These are phyloP conservation scores for Xylaria multiplex DNA, from an alignment of 2,329 filamentous ascomycete species.

Conservation along the genomic window DNA sequence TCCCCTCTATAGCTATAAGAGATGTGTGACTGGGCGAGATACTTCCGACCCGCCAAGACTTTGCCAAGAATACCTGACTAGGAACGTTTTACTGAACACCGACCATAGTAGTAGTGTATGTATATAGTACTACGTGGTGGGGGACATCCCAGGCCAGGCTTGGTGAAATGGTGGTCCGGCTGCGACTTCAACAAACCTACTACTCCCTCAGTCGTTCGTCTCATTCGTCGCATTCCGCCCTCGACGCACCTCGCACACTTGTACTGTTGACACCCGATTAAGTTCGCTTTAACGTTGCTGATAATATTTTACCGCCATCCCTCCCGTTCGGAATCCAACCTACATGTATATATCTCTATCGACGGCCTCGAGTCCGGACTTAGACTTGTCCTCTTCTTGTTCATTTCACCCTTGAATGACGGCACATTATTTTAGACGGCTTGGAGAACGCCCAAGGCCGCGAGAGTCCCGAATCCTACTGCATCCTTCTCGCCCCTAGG, in stretches of 20 bases:
- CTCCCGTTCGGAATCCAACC: neutral
- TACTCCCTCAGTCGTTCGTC: no score
- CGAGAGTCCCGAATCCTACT: conserved; percentile 6
- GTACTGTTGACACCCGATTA: conserved; percentile 17
- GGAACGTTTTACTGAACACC: no score
- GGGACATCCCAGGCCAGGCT: no score
- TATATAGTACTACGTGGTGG: no score
- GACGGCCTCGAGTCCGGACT: neutral
- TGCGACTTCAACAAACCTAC: conserved; percentile 16
- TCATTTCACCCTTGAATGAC: conserved; percentile 2
- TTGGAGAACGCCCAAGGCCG: conserved; percentile 1
- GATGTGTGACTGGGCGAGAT: no score
- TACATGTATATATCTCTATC: neutral
- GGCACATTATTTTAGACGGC: conserved; percentile 1
- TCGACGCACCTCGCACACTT: conserved; percentile 24
- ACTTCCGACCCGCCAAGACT: no score
- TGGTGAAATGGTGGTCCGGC: neutral
- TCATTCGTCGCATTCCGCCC: conserved; percentile 26
- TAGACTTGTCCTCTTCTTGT: neutral
- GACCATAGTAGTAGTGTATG: no score
- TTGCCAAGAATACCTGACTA: no score
- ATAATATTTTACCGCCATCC: neutral
- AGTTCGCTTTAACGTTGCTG: conserved; percentile 3
- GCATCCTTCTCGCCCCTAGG: conserved; percentile 4
- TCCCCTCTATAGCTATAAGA: no score